Base-by-base conservation (phyloP, 2,329 filamentous ascomycete genomes). In the Colletotrichum neosansevieriae region DNA sequence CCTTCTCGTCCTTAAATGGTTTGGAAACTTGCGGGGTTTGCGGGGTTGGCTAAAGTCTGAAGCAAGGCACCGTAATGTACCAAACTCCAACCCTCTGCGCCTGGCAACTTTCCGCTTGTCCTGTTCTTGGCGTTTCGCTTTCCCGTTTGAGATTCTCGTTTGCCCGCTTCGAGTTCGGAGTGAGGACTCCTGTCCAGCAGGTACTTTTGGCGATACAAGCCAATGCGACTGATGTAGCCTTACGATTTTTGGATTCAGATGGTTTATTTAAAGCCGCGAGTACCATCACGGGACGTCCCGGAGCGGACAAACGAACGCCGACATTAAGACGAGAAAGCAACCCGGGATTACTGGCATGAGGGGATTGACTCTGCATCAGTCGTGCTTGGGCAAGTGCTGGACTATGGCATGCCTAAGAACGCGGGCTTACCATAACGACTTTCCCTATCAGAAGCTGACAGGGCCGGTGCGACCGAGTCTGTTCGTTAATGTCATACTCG, bases 21-120 rank as follows among this genome's bases (percentile, higher is more conserved):
- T 62, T 58, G 44, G 36, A 63, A 67, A 45, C 58, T 24, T 67
- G 64, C 51, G 64, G 64, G 64, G 59, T 63, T 67, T 49, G 58
- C 58, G 63, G 63, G 63, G 58, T 62, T 56, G 42, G 40, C 58
- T 40, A 19, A 19, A 1, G 29, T 32, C 24, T 40, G n/a, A 42
- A 36, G 56, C 45, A 38, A 47, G 19, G 29, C 45, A 45, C 63
- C 29, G 34, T 40, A 38, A 29, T 44, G 24, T n/a, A 15, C 24
- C 4, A 36, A n/a, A 42, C 53, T 21, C 34, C 13, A 50, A 42
- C 42, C n/a, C 56, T 36, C 29, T 29, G 51, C 42, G 42, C 42
- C 32, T 45, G 21, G n/a, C n/a, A 57, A 45, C 24, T 29, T 44
- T 53, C 36, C 36, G 17, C 29, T 29, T 42, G 19, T 6, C 62